phyloP scores from a whole-genome alignment of 73 alveolate genomes.

The Paramecium sonneborni region DNA sequence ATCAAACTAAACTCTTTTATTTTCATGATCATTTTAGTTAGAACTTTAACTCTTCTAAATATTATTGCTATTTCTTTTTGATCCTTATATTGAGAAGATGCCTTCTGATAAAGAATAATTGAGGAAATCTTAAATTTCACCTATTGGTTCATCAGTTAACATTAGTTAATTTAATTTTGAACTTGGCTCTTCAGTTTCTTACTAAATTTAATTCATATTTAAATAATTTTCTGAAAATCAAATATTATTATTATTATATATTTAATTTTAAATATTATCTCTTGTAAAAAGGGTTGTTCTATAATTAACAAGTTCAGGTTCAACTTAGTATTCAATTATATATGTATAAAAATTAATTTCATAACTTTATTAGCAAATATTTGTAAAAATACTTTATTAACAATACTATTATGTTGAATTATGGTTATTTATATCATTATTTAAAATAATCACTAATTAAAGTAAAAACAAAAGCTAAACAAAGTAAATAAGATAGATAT shows the following conservation, averaged over 20 bases:
- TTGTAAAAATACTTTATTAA: background rate
- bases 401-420: no score
- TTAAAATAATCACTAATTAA: no score
- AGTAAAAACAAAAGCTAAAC: no score
- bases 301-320: background rate
- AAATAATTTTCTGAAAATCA: background rate
- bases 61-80: background rate
- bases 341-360: background rate
- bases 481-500: no score
- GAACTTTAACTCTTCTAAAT: background rate
- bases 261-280: background rate
- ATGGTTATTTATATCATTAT: no score
- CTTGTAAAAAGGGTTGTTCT: background rate
- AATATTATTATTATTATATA: background rate
- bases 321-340: background rate
- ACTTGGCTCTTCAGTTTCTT: slow-evolving; percentile 34
- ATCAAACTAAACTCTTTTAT: background rate
- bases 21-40: background rate
- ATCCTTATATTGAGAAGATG: background rate
- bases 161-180: slow-evolving; percentile 15
- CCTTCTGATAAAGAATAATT: slow-evolving; percentile 49
- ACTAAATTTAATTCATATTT: slow-evolving; percentile 12
- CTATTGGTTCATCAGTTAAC: slow-evolving; percentile 23
- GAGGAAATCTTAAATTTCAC: slow-evolving; percentile 26
- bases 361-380: background rate